Base-by-base conservation (phyloP, 2,329 filamentous ascomycete genomes). In the Penicillium olsonii region DNA sequence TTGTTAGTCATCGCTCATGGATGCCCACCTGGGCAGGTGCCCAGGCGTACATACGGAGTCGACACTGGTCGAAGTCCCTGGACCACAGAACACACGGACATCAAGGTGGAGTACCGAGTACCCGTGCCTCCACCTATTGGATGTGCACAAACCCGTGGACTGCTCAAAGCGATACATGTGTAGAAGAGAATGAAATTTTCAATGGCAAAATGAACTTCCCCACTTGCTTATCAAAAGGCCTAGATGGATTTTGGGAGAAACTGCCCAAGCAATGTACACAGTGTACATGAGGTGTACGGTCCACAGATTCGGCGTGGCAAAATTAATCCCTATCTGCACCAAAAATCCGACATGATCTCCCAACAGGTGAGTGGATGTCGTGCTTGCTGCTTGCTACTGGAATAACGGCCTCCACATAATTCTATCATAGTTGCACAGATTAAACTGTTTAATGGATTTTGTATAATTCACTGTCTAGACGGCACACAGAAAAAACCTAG, bases 221-320 rank as follows among this genome's bases (percentile, higher is more conserved):
- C 31, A 47, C 43, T 31, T n/a, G 9, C 22, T 24, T 12, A 22
- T 31, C 1, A 12, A n/a, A 10, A 19, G 34, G 20, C 24, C 46
- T 34, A 45, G 35, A 34, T 34, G 15, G 19, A 39, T 4, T n/a
- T 45, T 19, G 46, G 20, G 43, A 20, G 34, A 37, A n/a, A 41
- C 29, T 29, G 38, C 20, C 31, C 18, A 29, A 24, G 8, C 8
- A 24, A 24, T 24, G 22, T 24, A 24, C 22, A 8, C 4, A 5
- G 22, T 24, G 8, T 8, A 5, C 22, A 4, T 4, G 4, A 24
- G 5, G 4, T 8, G 22, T 11, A 34, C 29, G 20, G 38, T 22
- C 31, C 18, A 29, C 22, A 37, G 6, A 24, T 38, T 38, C 12
- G 18, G 19, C 20, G 20, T 22, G 19, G 19, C 37, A n/a, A 38